A percentile compares a stretch with the other conserved stretches of the same genome.
These are phyloP conservation scores for Stygiomarasmius scandens DNA, from an alignment of 1,284 basidiomycete genomes.

Conservation along the genomic window DNA sequence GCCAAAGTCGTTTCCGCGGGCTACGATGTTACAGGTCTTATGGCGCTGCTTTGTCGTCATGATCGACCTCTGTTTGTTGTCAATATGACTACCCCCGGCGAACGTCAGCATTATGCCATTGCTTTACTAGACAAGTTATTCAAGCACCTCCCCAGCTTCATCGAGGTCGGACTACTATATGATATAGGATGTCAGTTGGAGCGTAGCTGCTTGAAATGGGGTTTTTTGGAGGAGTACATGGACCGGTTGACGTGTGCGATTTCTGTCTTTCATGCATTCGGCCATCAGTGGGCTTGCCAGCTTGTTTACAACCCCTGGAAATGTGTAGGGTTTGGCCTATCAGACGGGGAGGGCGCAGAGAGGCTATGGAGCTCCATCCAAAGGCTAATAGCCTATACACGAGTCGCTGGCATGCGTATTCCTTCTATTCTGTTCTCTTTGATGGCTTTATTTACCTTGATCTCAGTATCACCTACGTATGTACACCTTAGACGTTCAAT, in stretches of 20 bases:
- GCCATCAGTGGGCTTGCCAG: conserved; percentile 20
- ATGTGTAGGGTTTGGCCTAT: conserved; percentile 21
- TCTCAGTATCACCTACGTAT: conserved; percentile 25
- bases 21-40: conserved; percentile 25
- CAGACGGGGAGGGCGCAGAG: conserved; percentile 29
- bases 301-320: conserved; percentile 24
- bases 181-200: conserved; percentile 31
- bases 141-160: conserved; percentile 23
- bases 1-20: conserved; percentile 18
- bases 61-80: conserved; percentile 30
- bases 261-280: conserved; percentile 35
- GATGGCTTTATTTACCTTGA: neutral
- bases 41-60: conserved; percentile 33
- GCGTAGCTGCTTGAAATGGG: conserved; percentile 14
- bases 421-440: no score
- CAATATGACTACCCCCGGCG: conserved; percentile 33
- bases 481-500: conserved; percentile 26
- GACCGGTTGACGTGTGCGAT: conserved; percentile 27
- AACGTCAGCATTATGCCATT: conserved; percentile 31
- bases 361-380: conserved; percentile 23
- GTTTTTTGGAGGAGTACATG: conserved; percentile 22
- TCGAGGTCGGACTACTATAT: conserved; percentile 29
- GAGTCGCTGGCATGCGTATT: conserved; percentile 15
- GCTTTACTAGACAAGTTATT: conserved; percentile 28
- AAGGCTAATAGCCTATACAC: conserved; percentile 17